Evolutionary conservation across 139 green algal genomes (phyloP), one percentile per base, ranked within the genome.

Genomic region (Coelastrella sp.): DNA sequence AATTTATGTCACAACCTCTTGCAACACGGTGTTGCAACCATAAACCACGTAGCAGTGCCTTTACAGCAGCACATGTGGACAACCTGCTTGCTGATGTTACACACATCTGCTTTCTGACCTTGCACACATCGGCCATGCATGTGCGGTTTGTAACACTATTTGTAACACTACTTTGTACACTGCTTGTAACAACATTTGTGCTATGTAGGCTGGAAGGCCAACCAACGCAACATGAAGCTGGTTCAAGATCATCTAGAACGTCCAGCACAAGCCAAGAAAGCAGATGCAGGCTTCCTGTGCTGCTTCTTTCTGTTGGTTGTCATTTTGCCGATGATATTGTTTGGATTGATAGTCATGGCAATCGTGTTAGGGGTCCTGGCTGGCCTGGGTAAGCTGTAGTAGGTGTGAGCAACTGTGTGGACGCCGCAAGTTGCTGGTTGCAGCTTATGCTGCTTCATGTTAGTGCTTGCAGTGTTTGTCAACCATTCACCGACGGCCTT

Each of bases 191-290:
- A 23, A 6, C 17, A 17, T 2, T 58, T 14, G 23, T 80, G 2
- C 60, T 3, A 14, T 82, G 91, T 19, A 95, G 94, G 86, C 5
- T 90, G 80, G 79, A 88, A 91, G 80, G 80, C 80, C 13, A 91
- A 91, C 80, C 54, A 22, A 0, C 59, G 47, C 79, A 94, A 95
- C 86, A 87, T 96, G 56, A 87, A 92, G 57, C 68, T 94, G 47
- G 90, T 94, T 20, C 78, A 92, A 74, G 94, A 94, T 71, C 74
- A 92, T 32, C 74, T 89, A n/a, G 88, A 96, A 17, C 90, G 95
- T 58, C 89, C 87, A 6, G 82, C 90, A 8, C 22, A 94, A 7
- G 94, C 60, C 65, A 88, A 59, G 92, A 87, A 0, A 81, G 90
- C 47, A 74, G 93, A 90, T 92, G 90, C 81, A 57, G 95, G 85